Evolutionary conservation across 306 rosid genomes (phyloP), one percentile per base, ranked within the genome.

Genomic region (Alnus rubra): DNA sequence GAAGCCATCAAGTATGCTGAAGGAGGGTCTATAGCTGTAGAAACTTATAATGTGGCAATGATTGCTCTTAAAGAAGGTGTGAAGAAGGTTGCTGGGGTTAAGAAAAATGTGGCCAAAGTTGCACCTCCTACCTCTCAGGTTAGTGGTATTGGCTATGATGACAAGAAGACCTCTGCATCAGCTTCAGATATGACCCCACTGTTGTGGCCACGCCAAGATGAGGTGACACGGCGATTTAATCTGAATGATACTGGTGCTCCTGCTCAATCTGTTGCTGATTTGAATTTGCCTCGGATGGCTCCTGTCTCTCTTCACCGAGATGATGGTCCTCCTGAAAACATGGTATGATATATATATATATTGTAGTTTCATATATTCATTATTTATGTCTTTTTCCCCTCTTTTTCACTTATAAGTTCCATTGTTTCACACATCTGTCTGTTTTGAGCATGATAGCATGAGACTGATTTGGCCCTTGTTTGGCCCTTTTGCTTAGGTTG

Each of bases 171-270:
- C 84, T 77, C 85, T 55, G 75, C 80, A 67, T 85, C 93, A 76
- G 67, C 85, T 52, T 79, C 86, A 30, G 97, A 92, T 85, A 53
- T 88, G 53, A 89, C 97, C 56, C 97, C 98, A 49, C 82, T 88
- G 86, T 82, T 94, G 81, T 94, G 98, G 98, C 98, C 98, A 28
- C 89, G 81, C 70, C 97, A 88, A 73, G 96, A 94, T 80, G 98
- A 92, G 86, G 83, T 90, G 71, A 76, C 86, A 69, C 86, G 83
- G 84, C 88, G 86, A 81, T 88, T 94, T 83, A 94, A 92, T 90
- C 96, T 88, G 16, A 92, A 92, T 69, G 94, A 94, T 89, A 83
- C 87, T 48, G 89, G 95, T 72, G 88, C 87, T 76, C 80, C 88
- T 58, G 82, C 82, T 70, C 95, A 89, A 87, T 76, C 88, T 35